Percentiles rank a stretch among this genome's conserved stretches.
Conservation (phyloP, 345 rosid species). For the Eucalyptus urophylla region DNA sequence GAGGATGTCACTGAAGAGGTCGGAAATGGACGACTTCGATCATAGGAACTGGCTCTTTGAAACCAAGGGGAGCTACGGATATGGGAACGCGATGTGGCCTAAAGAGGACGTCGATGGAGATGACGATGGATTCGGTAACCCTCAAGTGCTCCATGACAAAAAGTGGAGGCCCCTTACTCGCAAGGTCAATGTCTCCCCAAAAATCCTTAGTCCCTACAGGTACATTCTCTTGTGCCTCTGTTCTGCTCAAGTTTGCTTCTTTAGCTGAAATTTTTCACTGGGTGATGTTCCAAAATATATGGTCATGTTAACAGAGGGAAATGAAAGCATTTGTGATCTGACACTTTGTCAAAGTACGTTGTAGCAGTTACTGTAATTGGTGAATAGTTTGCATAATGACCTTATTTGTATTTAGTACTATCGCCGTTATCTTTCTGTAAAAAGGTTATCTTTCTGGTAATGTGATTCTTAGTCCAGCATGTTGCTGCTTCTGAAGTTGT, state of each 20-base stretch:
- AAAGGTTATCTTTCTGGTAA: background rate
- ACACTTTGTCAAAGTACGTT: background rate
- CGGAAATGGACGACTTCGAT: slow-evolving; percentile 2
- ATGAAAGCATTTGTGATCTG: background rate
- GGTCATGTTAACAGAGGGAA: background rate
- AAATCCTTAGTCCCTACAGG: slow-evolving; percentile 8
- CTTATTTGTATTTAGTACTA: background rate
- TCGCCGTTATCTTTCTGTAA: background rate
- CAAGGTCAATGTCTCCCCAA: slow-evolving; percentile 1
- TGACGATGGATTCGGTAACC: background rate
- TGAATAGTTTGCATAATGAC: background rate
- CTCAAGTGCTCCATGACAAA: slow-evolving; percentile 1
- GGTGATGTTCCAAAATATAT: background rate
- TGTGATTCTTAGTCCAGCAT: background rate
- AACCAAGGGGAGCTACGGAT: slow-evolving; percentile 12
- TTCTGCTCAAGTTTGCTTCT: background rate
- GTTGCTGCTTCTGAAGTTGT: background rate
- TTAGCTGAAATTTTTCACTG: background rate
- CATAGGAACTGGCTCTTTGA: slow-evolving; percentile 11
- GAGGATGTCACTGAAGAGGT: background rate
- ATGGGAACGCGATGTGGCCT: slow-evolving; percentile 14
- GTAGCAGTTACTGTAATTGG: background rate
- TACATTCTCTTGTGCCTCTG: background rate
- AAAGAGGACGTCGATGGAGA: background rate
- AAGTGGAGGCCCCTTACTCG: slow-evolving; percentile 18